These are phyloP conservation scores for Rutstroemia sp. DNA, from an alignment of 2,329 filamentous ascomycete species.

Conservation along the genomic window DNA sequence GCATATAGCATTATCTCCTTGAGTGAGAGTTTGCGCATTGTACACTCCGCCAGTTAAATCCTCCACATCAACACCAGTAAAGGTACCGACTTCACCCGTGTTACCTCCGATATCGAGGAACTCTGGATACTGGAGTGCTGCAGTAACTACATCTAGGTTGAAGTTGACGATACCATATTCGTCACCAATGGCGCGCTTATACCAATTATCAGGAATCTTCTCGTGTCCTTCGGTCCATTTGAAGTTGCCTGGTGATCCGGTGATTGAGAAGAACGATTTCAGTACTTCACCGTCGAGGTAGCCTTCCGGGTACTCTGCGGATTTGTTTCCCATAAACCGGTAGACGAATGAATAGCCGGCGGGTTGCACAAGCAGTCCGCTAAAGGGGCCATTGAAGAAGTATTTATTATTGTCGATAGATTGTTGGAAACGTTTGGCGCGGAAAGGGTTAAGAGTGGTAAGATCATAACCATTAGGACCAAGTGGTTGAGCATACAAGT, in stretches of 20 bases:
- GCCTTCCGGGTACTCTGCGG: constrained; percentile 24
- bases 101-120: constrained; percentile 45
- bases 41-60: constrained; percentile 39
- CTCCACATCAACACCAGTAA: constrained; percentile 37
- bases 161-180: constrained; percentile 33
- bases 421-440: constrained; percentile 35
- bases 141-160: constrained; percentile 33
- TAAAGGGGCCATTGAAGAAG: constrained; percentile 46
- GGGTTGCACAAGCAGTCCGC: constrained; percentile 33
- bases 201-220: constrained; percentile 19
- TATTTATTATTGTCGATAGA: constrained; percentile 35
- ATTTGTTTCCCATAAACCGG: constrained; percentile 29
- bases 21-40: constrained; percentile 34
- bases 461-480: constrained; percentile 35
- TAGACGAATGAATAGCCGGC: constrained; percentile 27
- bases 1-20: constrained; percentile 43
- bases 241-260: constrained; percentile 15
- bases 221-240: constrained; percentile 15
- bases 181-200: constrained; percentile 15
- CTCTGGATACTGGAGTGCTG: constrained; percentile 34
- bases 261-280: constrained; percentile 18
- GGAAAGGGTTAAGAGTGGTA: constrained; percentile 36
- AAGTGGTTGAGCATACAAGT: constrained; percentile 36
- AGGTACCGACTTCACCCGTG: constrained; percentile 43
- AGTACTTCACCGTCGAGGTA: constrained; percentile 23